Base-by-base conservation (phyloP, 2,329 filamentous ascomycete species). In the Thelonectria blattea region DNA sequence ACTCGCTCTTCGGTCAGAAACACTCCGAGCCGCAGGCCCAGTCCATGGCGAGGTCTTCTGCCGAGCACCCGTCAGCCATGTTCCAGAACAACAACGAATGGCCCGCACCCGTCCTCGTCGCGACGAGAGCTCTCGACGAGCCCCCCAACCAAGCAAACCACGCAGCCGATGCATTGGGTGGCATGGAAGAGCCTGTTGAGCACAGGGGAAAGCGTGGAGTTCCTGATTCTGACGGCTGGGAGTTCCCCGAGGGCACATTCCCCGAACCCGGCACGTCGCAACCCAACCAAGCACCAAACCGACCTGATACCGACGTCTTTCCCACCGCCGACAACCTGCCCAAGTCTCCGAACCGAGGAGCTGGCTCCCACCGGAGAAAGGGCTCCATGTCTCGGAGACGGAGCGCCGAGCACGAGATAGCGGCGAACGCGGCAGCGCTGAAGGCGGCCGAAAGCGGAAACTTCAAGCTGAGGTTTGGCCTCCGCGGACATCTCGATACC, bases 381-480 rank as follows among this genome's bases (percentile, higher is more conserved):
- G 91, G 90, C 62, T 95, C 92, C 15, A 87, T 91, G 74, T 88
- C 89, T 20, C 84, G 90, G 56, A 84, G 91, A 67, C 83, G 88
- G 65, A 91, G 88, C 63, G 81, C 86, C 8, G 93, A 97, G 18
- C 82, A 87, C 46, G 86, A 88, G 41, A 72, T 88, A 39, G 81
- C 83, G 1, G 70, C 86, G 30, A 82, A 81, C 52, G 66, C 79
- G 37, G 66, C 79, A 34, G 72, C 74, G 3, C 81, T 87, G 56
- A 91, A 88, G 71, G 76, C 68, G 30, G 34, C 34, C 6, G 93
- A 97, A 62, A 85, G 82, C 24, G 85, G 88, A 15, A 92, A 85
- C 67, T 98, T 99, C 80, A 97, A 96, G 76, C 89, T 98, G 60
- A 88, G 93, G 52, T 98, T 97, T 73, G 94, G 93, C 5, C 83